Evolutionary conservation across 2,329 filamentous ascomycete species (phyloP).

Genomic region (Acephala macrosclerotiorum): DNA sequence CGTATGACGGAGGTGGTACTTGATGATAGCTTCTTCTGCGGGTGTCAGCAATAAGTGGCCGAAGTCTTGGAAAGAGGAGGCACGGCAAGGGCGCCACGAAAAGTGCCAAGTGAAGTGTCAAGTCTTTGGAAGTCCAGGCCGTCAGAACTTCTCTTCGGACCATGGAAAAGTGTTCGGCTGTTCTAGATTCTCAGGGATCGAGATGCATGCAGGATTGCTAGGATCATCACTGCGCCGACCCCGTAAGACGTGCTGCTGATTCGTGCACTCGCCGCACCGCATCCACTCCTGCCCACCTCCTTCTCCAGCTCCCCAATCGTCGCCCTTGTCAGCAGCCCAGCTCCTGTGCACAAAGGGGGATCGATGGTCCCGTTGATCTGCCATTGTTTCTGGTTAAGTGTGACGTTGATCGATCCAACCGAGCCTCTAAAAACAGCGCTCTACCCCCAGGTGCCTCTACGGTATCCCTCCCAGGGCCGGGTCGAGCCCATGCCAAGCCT

Average conservation of each 20-base stretch:
- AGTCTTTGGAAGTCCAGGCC: background rate
- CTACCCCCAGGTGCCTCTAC: background rate
- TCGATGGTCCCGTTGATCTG: conserved; percentile 20
- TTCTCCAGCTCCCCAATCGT: background rate
- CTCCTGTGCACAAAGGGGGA: background rate
- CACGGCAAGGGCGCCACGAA: background rate
- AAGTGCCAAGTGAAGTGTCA: background rate
- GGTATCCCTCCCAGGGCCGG: conserved; percentile 1
- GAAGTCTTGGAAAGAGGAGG: background rate
- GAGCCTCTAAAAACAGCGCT: background rate
- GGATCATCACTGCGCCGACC: background rate
- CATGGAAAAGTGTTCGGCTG: too few relatives aligned
- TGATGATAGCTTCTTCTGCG: background rate
- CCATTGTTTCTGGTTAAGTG: conserved; percentile 20
- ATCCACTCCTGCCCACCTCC: background rate
- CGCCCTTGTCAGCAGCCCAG: too few relatives aligned
- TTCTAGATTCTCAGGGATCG: background rate
- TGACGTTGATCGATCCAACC: conserved; percentile 21
- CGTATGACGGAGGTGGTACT: conserved; percentile 2
- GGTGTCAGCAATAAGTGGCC: conserved; percentile 4
- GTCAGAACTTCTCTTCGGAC: background rate
- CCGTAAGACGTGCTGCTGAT: background rate
- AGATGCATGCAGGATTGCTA: background rate
- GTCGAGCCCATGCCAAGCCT: background rate
- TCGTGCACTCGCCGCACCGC: background rate